A percentile compares a stretch with the other conserved stretches of the same genome.
Conservation (phyloP, 2,329 filamentous ascomycete genomes). For the Camptophora hylomeconis region DNA sequence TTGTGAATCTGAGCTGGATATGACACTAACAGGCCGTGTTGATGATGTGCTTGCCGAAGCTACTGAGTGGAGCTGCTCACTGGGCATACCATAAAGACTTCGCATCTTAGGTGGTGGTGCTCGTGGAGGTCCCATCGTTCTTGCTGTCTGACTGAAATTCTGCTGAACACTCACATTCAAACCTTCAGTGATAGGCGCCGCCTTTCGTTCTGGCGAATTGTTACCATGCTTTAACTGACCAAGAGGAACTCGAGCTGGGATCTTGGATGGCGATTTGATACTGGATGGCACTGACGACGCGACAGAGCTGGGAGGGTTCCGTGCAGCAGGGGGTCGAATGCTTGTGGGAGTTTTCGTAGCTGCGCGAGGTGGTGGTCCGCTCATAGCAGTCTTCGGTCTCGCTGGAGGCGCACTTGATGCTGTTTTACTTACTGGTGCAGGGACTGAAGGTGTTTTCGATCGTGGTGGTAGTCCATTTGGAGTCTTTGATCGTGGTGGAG, state of each 20-base stretch:
- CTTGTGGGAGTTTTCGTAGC: slow-evolving; percentile 35
- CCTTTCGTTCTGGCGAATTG: slow-evolving; percentile 68
- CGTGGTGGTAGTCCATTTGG: slow-evolving; percentile 49
- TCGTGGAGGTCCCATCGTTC: slow-evolving; percentile 43
- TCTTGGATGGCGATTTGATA: slow-evolving; percentile 35
- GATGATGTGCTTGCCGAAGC: slow-evolving; percentile 23
- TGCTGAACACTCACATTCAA: slow-evolving; percentile 7
- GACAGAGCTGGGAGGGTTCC: slow-evolving; percentile 16
- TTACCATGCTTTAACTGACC: slow-evolving; percentile 37
- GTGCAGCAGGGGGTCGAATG: slow-evolving; percentile 18
- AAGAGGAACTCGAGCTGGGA: slow-evolving; percentile 34
- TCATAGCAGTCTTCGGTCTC: slow-evolving; percentile 25
- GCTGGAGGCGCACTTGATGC: slow-evolving; percentile 6
- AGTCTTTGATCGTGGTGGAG: slow-evolving; percentile 60
- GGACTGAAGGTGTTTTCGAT: slow-evolving; percentile 32
- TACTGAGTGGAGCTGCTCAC: slow-evolving; percentile 20
- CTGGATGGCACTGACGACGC: slow-evolving; percentile 15
- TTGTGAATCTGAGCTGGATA: slow-evolving; percentile 25
- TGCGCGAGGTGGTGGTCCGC: slow-evolving; percentile 28
- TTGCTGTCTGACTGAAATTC: slow-evolving; percentile 19
- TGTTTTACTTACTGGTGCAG: slow-evolving; percentile 8
- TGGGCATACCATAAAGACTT: slow-evolving; percentile 52
- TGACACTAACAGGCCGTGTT: slow-evolving; percentile 41
- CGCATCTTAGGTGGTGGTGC: slow-evolving; percentile 88
- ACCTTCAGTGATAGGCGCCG: slow-evolving; percentile 21